Conservation (phyloP, 1,284 basidiomycete genomes). For the Leccinum griseonigrum region DNA sequence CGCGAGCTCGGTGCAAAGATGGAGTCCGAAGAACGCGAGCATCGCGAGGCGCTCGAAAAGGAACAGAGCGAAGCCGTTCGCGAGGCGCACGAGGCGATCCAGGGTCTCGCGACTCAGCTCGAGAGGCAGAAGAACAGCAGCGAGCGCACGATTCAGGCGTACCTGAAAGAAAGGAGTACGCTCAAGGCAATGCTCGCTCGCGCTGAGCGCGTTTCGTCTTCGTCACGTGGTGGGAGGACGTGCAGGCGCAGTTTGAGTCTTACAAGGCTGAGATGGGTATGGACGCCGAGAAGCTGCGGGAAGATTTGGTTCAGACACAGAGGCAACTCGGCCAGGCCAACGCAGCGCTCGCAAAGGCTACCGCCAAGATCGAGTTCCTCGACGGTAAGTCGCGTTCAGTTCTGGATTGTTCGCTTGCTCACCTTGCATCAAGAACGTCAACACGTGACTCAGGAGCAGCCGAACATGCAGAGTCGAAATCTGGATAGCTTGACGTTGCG, state of each 20-base stretch:
- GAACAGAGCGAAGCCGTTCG: constrained; percentile 81
- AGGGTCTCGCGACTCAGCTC: constrained; percentile 74
- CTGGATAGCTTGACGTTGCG: constrained; percentile 60
- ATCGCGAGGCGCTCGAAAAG: constrained; percentile 58
- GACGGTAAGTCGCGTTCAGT: constrained; percentile 46
- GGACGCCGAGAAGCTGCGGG: constrained; percentile 66
- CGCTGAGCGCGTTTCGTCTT: constrained; percentile 32
- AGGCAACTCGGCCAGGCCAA: constrained; percentile 65
- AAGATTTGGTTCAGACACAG: constrained; percentile 65
- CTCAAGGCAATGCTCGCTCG: constrained; percentile 72
- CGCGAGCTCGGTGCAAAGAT: constrained; percentile 78
- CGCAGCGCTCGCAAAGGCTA: constrained; percentile 74
- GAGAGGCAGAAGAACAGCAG: constrained; percentile 66
- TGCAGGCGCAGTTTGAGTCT: constrained; percentile 73
- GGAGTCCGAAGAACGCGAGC: constrained; percentile 73
- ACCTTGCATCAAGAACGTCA: constrained; percentile 51
- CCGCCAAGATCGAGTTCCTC: constrained; percentile 74
- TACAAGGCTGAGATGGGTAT: constrained; percentile 77
- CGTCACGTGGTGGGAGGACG: constrained; percentile 49
- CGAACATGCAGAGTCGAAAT: constrained; percentile 53
- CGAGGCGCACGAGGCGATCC: constrained; percentile 86
- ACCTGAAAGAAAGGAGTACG: constrained; percentile 86
- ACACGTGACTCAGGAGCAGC: constrained; percentile 63
- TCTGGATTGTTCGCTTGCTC: constrained; percentile 3
- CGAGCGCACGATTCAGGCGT: constrained; percentile 73